Evolutionary conservation across 1,284 basidiomycete genomes (phyloP), one percentile per base, ranked within the genome.

Genomic region (Naganishia cerealis): DNA sequence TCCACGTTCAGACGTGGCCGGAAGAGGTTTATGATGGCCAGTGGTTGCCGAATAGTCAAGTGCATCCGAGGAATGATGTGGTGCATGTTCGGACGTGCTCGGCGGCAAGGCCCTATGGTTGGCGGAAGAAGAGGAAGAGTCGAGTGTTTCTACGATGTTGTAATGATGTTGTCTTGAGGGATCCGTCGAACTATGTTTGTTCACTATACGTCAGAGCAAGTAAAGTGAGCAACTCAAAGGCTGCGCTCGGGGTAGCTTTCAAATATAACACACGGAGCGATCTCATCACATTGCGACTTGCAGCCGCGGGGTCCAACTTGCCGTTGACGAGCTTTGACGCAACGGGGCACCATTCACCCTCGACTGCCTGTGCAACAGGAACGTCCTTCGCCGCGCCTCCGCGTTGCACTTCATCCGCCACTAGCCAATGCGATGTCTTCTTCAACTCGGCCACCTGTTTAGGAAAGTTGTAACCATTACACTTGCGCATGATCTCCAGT

Each of bases 291-390:
- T 9, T 33, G 6, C 3, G 29, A 33, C 6, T 33, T n/a, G 43
- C 24, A 21, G 39, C 15, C 24, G 55, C 36, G 2, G 55, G 55
- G 39, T 57, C 36, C 21, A 50, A 38, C 38, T 63, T 63, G 15
- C 36, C 61, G n/a, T 63, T 26, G 10, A 54, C 50, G 38, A 63
- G 61, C 26, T 50, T 13, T 3, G 39, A 53, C 10, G 50, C n/a
- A 24, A 63, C 24, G 10, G 61, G 61, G 29, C 61, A 54, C 61
- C 61, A 63, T 26, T 54, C 6, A 0, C 38, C 50, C 21, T 54
- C 1, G 1, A 21, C 36, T 12, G 61, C 61, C 39, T 53, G 13
- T 12, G 48, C 61, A n/a, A 63, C 61, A 2, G 18, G 36, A 21
- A 63, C 16, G 9, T 43, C 40, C 42, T 24, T 21, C 4, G 61